These are phyloP conservation scores for Colletotrichum lini DNA, from an alignment of 2,329 filamentous ascomycete genomes.

Conservation along the genomic window DNA sequence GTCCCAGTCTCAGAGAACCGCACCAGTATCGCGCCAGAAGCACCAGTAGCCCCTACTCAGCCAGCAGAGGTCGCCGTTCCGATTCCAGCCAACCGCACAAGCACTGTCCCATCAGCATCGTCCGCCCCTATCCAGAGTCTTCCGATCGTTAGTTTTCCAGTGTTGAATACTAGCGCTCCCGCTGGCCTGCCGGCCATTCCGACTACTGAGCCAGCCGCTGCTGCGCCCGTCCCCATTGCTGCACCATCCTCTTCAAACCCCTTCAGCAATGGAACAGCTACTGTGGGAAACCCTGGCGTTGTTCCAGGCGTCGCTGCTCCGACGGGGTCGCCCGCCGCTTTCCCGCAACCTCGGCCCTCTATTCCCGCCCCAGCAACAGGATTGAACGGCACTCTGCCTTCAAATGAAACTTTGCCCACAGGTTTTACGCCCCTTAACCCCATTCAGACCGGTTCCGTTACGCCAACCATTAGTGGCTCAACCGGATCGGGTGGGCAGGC, in stretches of 20 bases:
- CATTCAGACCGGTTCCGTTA: slow-evolving; percentile 2
- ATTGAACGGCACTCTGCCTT: background rate
- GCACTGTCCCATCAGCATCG: background rate
- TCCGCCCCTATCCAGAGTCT: background rate
- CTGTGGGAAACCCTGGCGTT: background rate
- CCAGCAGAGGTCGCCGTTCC: background rate
- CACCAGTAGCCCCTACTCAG: slow-evolving; percentile 16
- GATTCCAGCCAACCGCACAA: slow-evolving; percentile 10
- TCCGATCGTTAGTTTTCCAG: background rate
- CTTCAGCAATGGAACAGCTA: background rate
- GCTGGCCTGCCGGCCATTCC: slow-evolving; percentile 17
- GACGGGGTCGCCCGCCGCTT: no score
- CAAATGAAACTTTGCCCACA: slow-evolving; percentile 4
- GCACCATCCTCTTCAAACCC: slow-evolving; percentile 5
- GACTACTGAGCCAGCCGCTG: slow-evolving; percentile 19
- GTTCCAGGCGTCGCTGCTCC: background rate
- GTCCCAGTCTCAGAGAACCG: background rate
- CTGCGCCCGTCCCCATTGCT: slow-evolving; percentile 13
- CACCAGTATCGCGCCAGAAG: slow-evolving; percentile 33
- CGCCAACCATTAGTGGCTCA: background rate
- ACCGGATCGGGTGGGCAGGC: background rate
- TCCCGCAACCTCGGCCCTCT: background rate
- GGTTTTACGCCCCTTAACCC: slow-evolving; percentile 21
- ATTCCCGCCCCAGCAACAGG: background rate
- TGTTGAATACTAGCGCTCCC: background rate